These are phyloP conservation scores for Auricularia sp. DNA, from an alignment of 768 basidiomycete species.

Conservation along the genomic window DNA sequence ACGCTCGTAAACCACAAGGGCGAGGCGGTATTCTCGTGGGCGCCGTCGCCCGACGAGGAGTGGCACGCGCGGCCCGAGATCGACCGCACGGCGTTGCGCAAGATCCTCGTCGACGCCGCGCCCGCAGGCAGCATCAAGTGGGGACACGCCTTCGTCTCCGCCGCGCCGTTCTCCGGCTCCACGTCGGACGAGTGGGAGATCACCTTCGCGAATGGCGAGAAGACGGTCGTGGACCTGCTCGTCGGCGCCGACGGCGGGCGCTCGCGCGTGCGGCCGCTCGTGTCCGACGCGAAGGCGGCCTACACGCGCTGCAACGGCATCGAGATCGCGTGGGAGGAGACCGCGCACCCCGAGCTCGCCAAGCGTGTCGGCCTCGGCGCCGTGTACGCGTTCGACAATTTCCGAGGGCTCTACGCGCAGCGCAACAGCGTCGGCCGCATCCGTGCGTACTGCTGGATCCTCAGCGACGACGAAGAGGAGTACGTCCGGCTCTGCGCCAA, in stretches of 20 bases:
- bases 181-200: neutral
- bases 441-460: constrained; percentile 11
- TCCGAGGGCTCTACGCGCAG: constrained; percentile 14
- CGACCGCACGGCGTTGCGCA: constrained; percentile 3
- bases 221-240: constrained; percentile 6
- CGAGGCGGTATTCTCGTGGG: neutral
- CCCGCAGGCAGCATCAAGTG: constrained; percentile 7
- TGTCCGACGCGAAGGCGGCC: constrained; percentile 11
- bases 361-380: constrained; percentile 10
- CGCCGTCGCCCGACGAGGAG: neutral
- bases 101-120: constrained; percentile 12
- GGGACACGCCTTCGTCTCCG: constrained; percentile 3
- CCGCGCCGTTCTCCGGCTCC: neutral
- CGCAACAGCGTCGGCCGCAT: constrained; percentile 15
- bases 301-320: constrained; percentile 16
- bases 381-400: constrained; percentile 9
- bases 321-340: constrained; percentile 12
- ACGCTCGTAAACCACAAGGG: constrained; percentile 12
- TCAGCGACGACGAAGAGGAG: neutral
- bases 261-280: constrained; percentile 15
- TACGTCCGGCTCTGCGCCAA: neutral
- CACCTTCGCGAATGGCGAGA: neutral
- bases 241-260: constrained; percentile 21
- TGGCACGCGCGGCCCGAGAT: neutral
- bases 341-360: constrained; percentile 8